Evolutionary conservation across 345 rosid species (phyloP), one percentile per base, ranked within the genome.

Genomic region (Linum tenue): DNA sequence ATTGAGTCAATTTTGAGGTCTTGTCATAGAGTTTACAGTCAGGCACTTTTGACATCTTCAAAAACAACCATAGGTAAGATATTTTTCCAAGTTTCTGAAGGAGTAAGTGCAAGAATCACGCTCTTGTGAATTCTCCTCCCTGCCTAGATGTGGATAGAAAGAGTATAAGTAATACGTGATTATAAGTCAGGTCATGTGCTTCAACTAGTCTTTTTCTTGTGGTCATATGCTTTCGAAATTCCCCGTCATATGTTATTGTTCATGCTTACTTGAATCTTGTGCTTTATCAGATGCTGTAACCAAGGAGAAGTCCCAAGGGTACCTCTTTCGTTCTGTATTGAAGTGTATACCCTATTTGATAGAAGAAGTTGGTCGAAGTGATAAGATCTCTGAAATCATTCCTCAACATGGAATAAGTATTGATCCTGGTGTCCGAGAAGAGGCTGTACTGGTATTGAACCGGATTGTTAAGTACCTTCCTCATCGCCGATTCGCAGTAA

Each of bases 341-440:
- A 90, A 88, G 83, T 94, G 99, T 79, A 94, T 90, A 79, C 99
- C 99, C 36, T 88, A 84, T 70, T 81, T 94, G 75, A 90, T 90
- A 50, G 96, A 90, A 79, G 99, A 90, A 86, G 99, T 90, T 79
- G 92, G 99, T 56, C 86, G 99, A 81, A 88, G 80, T 71, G 99
- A 90, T 79, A 94, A 88, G 84, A 88, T 94, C 64, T 83, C 97
- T 16, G 99, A 94, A 80, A 88, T 94, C 73, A 94, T 94, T 80
- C 99, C 99, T 73, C 95, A 88, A 77, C 97, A 94, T 77, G 99
- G 99, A 66, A 88, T 94, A 81, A 90, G 97, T 76, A 83, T 88
- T 57, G 99, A 94, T 78, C 97, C 99, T 59, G 95, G 96, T 59
- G 99, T 94, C 44, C 99, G 99, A 58, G 99, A 90, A 78, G 99